These are phyloP conservation scores for Ophiocordyceps camponoti-leonardi DNA, from an alignment of 2,329 filamentous ascomycete species.

Conservation along the genomic window DNA sequence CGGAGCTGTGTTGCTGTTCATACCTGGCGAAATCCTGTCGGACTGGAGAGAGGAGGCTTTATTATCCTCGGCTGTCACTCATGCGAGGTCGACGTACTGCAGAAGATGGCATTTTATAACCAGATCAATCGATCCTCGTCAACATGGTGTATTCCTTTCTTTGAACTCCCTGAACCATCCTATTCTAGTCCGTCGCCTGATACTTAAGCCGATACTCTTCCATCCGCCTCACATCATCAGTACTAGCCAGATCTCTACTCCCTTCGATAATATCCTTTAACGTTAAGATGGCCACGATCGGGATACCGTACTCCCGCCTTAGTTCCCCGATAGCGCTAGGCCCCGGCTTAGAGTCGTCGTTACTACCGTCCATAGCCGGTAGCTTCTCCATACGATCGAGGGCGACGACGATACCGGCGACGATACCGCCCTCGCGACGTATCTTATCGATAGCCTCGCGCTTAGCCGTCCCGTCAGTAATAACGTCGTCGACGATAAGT, in stretches of 20 bases:
- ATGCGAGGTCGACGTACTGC: too few relatives aligned
- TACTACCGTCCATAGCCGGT: conserved; percentile 44
- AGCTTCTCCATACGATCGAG: conserved; percentile 78
- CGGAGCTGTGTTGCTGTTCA: too few relatives aligned
- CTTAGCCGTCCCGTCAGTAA: conserved; percentile 89
- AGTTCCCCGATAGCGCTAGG: conserved; percentile 72
- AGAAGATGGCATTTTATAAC: too few relatives aligned
- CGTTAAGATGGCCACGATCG: conserved; percentile 68
- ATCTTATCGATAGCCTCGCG: conserved; percentile 86
- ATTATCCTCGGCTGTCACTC: too few relatives aligned
- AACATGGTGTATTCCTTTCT: too few relatives aligned
- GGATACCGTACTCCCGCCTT: conserved; percentile 65
- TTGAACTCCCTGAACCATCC: too few relatives aligned
- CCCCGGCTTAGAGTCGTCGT: conserved; percentile 50
- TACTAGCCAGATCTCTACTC: conserved; percentile 42
- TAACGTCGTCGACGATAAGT: conserved; percentile 89
- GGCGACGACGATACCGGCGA: conserved; percentile 78
- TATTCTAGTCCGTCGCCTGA: conserved; percentile 40
- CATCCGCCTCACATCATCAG: conserved; percentile 46
- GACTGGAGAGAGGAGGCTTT: too few relatives aligned
- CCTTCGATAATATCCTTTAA: conserved; percentile 68
- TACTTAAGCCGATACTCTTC: conserved; percentile 57
- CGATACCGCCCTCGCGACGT: conserved; percentile 62
- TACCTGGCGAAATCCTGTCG: too few relatives aligned
- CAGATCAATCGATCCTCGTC: too few relatives aligned